Evolutionary conservation across 306 rosid genomes (phyloP).

Genomic region (Cucurbita argyrosperma): DNA sequence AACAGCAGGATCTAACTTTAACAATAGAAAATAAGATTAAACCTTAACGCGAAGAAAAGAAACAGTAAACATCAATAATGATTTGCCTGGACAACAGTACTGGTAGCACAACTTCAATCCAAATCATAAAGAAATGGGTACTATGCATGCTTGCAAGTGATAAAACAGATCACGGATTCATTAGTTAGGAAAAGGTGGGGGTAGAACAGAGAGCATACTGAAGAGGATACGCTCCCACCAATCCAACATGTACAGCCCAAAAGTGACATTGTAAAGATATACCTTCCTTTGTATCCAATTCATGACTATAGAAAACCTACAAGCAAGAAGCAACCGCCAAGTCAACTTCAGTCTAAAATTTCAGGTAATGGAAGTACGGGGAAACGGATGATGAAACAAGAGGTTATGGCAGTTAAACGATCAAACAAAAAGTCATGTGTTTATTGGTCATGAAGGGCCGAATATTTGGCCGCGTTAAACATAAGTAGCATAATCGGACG

Average conservation of each 20-base stretch:
- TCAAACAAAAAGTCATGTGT: not conserved
- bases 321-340: constrained; percentile 1
- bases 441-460: not conserved
- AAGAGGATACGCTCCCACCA: constrained; percentile 93
- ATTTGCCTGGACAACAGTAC: not conserved
- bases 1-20: not conserved
- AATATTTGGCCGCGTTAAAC: not conserved
- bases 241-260: constrained; percentile 88
- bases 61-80: not conserved
- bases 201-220: constrained; percentile 46
- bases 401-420: not conserved
- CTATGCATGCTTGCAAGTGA: not conserved
- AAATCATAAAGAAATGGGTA: not conserved
- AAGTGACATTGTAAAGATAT: constrained; percentile 85
- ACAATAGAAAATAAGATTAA: not conserved
- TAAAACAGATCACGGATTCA: not conserved
- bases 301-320: constrained; percentile 23
- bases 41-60: no score
- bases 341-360: not conserved
- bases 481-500: no score
- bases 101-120: not conserved
- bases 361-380: not conserved
- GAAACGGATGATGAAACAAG: not conserved
- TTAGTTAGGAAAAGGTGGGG: no score
- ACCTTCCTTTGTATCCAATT: constrained; percentile 87